Conservation (phyloP, 371 early-diverging fungal genomes). For the Nematocida displodere region DNA sequence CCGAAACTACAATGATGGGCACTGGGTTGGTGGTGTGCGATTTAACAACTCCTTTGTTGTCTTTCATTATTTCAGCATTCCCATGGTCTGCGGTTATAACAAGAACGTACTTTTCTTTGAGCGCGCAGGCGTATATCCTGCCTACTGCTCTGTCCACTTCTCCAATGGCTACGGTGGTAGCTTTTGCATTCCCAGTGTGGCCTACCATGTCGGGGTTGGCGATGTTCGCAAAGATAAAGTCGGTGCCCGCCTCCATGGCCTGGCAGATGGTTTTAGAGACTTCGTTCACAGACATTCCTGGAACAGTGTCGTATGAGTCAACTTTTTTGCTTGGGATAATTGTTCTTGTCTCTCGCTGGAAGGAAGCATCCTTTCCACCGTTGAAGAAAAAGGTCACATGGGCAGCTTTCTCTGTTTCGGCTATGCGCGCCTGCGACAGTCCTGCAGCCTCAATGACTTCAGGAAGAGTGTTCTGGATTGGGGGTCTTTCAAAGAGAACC, state of each 20-base stretch:
- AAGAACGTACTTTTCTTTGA: slow-evolving; percentile 76
- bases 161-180: slow-evolving; percentile 80
- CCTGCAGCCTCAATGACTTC: slow-evolving; percentile 81
- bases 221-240: slow-evolving; percentile 96
- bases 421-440: slow-evolving; percentile 80
- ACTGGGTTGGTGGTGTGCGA: slow-evolving; percentile 71
- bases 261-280: slow-evolving; percentile 72
- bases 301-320: slow-evolving; percentile 86
- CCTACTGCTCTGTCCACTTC: slow-evolving; percentile 88
- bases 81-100: slow-evolving; percentile 98
- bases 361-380: slow-evolving; percentile 86
- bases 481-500: slow-evolving; percentile 75
- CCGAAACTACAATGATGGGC: slow-evolving; percentile 74
- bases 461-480: slow-evolving; percentile 86
- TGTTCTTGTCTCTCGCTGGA: slow-evolving; percentile 76
- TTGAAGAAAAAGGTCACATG: slow-evolving; percentile 99
- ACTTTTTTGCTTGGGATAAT: slow-evolving; percentile 84
- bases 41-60: slow-evolving; percentile 80
- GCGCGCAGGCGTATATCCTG: slow-evolving; percentile 80
- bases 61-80: slow-evolving; percentile 95
- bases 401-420: slow-evolving; percentile 98
- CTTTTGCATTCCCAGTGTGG: slow-evolving; percentile 91
- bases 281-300: slow-evolving; percentile 81
- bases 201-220: slow-evolving; percentile 93
- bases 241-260: slow-evolving; percentile 61